Evolutionary conservation across 1,284 basidiomycete species (phyloP), one percentile per base, ranked within the genome.

Genomic region (Sanguinoderma infundibulare): DNA sequence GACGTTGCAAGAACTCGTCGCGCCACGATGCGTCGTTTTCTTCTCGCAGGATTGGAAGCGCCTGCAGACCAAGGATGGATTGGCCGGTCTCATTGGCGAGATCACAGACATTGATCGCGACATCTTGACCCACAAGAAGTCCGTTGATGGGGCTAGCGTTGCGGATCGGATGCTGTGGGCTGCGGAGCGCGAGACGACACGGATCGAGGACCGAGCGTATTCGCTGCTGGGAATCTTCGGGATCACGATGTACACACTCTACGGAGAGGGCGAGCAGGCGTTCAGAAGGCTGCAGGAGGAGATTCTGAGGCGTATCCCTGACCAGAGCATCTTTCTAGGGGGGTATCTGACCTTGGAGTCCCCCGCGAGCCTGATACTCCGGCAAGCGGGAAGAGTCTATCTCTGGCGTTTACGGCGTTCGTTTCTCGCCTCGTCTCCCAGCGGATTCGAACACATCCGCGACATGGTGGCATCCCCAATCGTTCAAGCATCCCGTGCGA

Each of bases 1-100:
- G 55, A 57, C 55, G 9, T 47, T 57, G 26, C 55, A 57, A 28
- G 55, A 57, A 24, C 55, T 57, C 36, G 26, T 57, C 36, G 47
- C 55, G 4, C 47, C 55, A 4, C 46, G 3, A 2, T 12, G 14
- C 17, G 28, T 57, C 26, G 22, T 57, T 9, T 57, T 57, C 36
- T 24, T 57, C 12, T 20, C 35, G 7, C 26, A 26, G 7, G 35
- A 49, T 22, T 57, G 55, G 55, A 10, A 39, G 17, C 17, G 0
- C n/a, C 17, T 57, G 10, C 47, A 47, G 9, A 38, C 46, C 0
- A 57, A 57, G 28, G 36, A n/a, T 4, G 36, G n/a, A 6, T 36
- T 49, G 8, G 47, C 47, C 7, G 26, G 40, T 12, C 26, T 22
- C 4, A 39, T 57, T 17, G 2, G 24, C 8, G 44, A 38, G 6